Evolutionary conservation across 1,139 yeast genomes (phyloP), one percentile per base, ranked within the genome.

Genomic region (Saccharomycopsis phalli): DNA sequence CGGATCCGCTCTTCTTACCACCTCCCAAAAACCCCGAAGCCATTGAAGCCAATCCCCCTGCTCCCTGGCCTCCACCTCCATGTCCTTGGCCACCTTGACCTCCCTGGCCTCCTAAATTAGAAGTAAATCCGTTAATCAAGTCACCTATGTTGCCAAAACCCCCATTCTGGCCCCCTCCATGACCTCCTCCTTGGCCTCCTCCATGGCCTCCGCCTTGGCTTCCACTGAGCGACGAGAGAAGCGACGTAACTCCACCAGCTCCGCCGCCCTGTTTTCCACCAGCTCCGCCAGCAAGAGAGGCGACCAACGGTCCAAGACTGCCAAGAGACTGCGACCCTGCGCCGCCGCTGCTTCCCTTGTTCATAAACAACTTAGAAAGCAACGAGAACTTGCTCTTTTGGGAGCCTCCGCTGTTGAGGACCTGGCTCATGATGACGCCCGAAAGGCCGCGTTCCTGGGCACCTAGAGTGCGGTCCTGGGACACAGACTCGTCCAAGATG

Each of bases 401-500:
- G 4, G 44, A 40, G 7, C 42, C 42, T 13, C 36, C 36, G 16
- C 29, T 25, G 17, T 32, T 30, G 17, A 34, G 13, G 6, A 44
- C 31, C 25, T 34, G 42, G 32, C 26, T 25, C 35, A 41, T 29
- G 16, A 42, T 21, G 22, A 41, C 26, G 21, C 19, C n/a, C 13
- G 35, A 27, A 4, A 44, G 21, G n/a, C 44, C 44, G 28, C 38
- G 37, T 37, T 44, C 47, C n/a, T 41, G 36, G 10, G 37, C 41
- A 5, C 47, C 47, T 17, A 41, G 34, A 10, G 42, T 16, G 26
- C 45, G 20, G 23, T 44, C 47, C 26, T 44, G 32, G 16, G 31
- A 18, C 13, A 44, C 47, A 10, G 47, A 44, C 11, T 31, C 34
- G 11, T 37, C 45, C 19, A 44, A 31, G 14, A 33, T 21, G 11